These are phyloP conservation scores for Neonectria magnoliae DNA, from an alignment of 2,329 filamentous ascomycete species.

Conservation along the genomic window DNA sequence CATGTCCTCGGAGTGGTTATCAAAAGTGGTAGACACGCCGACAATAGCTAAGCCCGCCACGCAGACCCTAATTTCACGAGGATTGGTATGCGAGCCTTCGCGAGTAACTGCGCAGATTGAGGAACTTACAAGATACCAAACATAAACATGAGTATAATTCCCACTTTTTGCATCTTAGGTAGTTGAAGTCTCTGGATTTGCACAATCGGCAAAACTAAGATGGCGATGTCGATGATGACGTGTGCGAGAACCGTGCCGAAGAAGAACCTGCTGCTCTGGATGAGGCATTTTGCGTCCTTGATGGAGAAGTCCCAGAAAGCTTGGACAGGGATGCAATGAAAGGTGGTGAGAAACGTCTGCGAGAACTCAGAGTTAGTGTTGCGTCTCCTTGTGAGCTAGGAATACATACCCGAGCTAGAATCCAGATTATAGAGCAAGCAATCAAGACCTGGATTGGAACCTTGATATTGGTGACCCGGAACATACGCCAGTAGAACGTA, in stretches of 20 bases:
- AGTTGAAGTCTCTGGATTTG: constrained; percentile 45
- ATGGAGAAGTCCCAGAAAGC: constrained; percentile 29
- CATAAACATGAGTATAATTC: constrained; percentile 42
- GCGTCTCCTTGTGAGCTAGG: neutral
- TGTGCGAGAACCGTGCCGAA: constrained; percentile 46
- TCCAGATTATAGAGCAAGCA: constrained; percentile 42
- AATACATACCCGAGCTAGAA: constrained; percentile 37
- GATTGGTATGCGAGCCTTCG: neutral
- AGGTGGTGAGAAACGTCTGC: constrained; percentile 32
- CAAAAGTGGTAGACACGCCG: constrained; percentile 26
- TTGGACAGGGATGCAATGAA: constrained; percentile 33
- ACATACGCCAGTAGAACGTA: constrained; percentile 47
- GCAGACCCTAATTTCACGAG: constrained; percentile 27
- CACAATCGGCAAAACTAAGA: constrained; percentile 44
- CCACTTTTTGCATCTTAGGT: constrained; percentile 40
- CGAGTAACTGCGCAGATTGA: neutral
- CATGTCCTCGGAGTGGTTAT: constrained; percentile 28
- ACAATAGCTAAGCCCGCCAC: constrained; percentile 35
- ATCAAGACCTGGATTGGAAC: constrained; percentile 38
- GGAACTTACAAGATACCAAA: constrained; percentile 45
- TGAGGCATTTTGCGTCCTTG: constrained; percentile 20
- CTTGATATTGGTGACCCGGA: constrained; percentile 40
- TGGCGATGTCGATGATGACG: constrained; percentile 44
- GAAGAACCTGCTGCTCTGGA: constrained; percentile 46
- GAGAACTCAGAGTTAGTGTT: constrained; percentile 13